Conservation (phyloP, 2,329 filamentous ascomycete species). For the Penicillium hesseltinei region DNA sequence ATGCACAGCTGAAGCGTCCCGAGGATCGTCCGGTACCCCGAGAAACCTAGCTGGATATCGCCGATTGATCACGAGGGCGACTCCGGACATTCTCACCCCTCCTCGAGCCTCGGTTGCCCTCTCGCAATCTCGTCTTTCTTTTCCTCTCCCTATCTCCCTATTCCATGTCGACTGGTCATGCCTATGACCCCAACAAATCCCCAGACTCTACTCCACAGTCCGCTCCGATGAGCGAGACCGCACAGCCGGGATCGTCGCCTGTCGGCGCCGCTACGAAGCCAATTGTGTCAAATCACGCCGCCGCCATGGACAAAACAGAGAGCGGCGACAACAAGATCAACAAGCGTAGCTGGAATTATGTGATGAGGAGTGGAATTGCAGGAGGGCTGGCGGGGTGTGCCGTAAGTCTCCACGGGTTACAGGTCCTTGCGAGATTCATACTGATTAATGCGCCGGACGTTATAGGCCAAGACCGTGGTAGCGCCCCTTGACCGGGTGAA, state of each 20-base stretch:
- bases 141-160: conserved; percentile 16
- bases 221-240: conserved; percentile 33
- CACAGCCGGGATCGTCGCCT: conserved; percentile 26
- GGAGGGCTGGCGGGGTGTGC: conserved; percentile 90
- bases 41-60: conserved; percentile 23
- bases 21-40: conserved; percentile 32
- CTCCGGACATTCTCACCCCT: conserved; percentile 18
- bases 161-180: conserved; percentile 34
- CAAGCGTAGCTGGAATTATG: conserved; percentile 77
- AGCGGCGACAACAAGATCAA: conserved; percentile 44
- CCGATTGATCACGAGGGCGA: conserved; percentile 27
- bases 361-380: conserved; percentile 77
- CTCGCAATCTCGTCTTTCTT: conserved; percentile 9
- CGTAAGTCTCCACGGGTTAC: conserved; percentile 53
- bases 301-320: conserved; percentile 13
- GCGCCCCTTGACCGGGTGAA: conserved; percentile 96
- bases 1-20: neutral
- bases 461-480: conserved; percentile 88
- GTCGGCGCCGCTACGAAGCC: conserved; percentile 18
- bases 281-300: conserved; percentile 13
- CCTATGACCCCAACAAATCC: conserved; percentile 15
- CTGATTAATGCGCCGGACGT: conserved; percentile 8
- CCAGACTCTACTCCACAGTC: conserved; percentile 20
- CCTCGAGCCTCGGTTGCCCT: conserved; percentile 19
- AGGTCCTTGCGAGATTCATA: neutral